Percentiles rank a stretch among this genome's conserved stretches.
These are phyloP conservation scores for Blumeria hordei DNA, from an alignment of 2,329 filamentous ascomycete genomes.

Conservation along the genomic window DNA sequence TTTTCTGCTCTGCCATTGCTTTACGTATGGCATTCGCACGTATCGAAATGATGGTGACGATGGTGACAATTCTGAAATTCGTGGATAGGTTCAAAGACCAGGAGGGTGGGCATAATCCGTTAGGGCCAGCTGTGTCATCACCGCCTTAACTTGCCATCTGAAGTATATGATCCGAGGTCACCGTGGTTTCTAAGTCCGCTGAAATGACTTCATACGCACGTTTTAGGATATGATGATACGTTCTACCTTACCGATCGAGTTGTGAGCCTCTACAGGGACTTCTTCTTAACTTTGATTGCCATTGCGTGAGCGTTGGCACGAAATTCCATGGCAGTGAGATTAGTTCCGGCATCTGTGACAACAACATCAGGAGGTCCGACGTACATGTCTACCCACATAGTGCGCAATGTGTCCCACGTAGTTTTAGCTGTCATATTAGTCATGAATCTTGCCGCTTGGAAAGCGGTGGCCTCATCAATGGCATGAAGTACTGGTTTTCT, in stretches of 20 bases:
- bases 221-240: not conserved
- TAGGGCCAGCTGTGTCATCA: not conserved
- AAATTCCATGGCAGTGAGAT: slow-evolving; percentile 3
- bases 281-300: not conserved
- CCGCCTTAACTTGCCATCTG: slow-evolving; percentile 1
- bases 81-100: not conserved
- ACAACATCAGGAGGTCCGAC: no score
- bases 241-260: slow-evolving; percentile 2
- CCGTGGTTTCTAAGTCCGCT: not conserved
- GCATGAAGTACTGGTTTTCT: not conserved
- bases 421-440: no score
- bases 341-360: no score
- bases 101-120: not conserved
- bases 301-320: not conserved
- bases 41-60: not conserved
- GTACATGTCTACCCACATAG: no score
- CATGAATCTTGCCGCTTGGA: no score
- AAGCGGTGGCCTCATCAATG: slow-evolving; percentile 2
- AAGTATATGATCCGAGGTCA: not conserved
- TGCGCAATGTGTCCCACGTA: no score
- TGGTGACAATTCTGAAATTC: not conserved
- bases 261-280: slow-evolving; percentile 1
- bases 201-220: not conserved
- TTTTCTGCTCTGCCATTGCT: slow-evolving; percentile 2
- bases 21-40: slow-evolving; percentile 2